Evolutionary conservation across 352 stramenopile genomes (phyloP), one percentile per base, ranked within the genome.

Genomic region (Globisporangium viniferum): DNA sequence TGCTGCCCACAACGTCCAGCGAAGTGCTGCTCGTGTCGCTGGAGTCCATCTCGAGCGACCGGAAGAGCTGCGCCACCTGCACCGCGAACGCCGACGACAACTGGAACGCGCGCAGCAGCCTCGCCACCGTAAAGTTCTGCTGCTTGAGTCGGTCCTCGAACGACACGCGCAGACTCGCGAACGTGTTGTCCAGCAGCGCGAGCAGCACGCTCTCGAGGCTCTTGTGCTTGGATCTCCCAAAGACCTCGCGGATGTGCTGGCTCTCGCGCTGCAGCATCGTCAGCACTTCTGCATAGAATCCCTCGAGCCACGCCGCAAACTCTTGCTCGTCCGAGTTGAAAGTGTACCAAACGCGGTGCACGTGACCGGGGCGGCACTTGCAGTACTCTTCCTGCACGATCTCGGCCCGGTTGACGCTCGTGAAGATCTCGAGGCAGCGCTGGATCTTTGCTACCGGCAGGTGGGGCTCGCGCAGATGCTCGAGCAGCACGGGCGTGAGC

Each of bases 281-380:
- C 20, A 83, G 44, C 53, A 90, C 76, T 36, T 90, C 70, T 14
- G 14, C 62, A 64, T 91, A 93, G 22, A 93, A 93, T 0, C 35
- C 67, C 6, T 84, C 75, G 3, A 93, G 71, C 82, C 83, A 91
- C 6, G 15, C 55, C 5, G 65, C 53, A 62, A 90, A 86, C 1
- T 18, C 69, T 14, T 58, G 61, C 14, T 79, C 66, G 10, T 67
- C 65, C 7, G 66, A 62, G 55, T 64, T 79, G 60, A 76, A 91
- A 5, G 82, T 64, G 36, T 80, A 87, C 84, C 84, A 92, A 0
- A 78, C 44, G 36, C 84, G 81, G 49, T 92, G 84, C 31, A 88
- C 73, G 48, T 77, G 66, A 9, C 79, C 77, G 0, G 75, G 79
- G n/a, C 84, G 75, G 3, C 69, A 64, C 20, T 61, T 69, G 69